Evolutionary conservation across 2,329 filamentous ascomycete genomes (phyloP).

Genomic region (Thielaviopsis cerberus): DNA sequence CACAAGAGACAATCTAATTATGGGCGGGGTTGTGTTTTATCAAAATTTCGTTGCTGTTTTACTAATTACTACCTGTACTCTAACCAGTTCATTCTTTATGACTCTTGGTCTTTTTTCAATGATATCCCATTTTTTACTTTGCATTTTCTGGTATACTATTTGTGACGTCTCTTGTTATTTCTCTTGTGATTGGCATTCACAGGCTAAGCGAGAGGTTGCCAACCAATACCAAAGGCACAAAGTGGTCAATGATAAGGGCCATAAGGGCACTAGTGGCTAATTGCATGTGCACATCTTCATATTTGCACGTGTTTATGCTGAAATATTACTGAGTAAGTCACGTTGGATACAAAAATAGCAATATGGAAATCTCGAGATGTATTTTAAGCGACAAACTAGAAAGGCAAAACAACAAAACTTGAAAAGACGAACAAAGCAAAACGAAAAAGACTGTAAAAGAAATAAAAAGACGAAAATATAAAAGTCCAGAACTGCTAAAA

Average conservation of each 20-base stretch:
- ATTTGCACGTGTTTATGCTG: too few species aligned
- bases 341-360: too few species aligned
- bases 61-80: not conserved
- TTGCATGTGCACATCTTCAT: too few species aligned
- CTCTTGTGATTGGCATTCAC: not conserved
- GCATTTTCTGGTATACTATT: not conserved
- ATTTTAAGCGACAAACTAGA: not conserved
- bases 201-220: not conserved
- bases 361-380: not conserved
- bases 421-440: not conserved
- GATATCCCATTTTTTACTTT: slow-evolving; percentile 5
- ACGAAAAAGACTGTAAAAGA: not conserved
- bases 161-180: not conserved
- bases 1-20: not conserved
- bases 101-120: not conserved
- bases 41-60: not conserved
- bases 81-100: not conserved
- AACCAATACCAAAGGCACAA: too few species aligned
- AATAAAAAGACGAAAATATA: not conserved
- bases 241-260: too few species aligned
- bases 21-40: not conserved
- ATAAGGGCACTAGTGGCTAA: too few species aligned
- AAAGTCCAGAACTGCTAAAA: not conserved
- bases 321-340: too few species aligned
- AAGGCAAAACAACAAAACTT: not conserved